phyloP scores from a whole-genome alignment of 352 stramenopile species.

The Globisporangium ultimum region DNA sequence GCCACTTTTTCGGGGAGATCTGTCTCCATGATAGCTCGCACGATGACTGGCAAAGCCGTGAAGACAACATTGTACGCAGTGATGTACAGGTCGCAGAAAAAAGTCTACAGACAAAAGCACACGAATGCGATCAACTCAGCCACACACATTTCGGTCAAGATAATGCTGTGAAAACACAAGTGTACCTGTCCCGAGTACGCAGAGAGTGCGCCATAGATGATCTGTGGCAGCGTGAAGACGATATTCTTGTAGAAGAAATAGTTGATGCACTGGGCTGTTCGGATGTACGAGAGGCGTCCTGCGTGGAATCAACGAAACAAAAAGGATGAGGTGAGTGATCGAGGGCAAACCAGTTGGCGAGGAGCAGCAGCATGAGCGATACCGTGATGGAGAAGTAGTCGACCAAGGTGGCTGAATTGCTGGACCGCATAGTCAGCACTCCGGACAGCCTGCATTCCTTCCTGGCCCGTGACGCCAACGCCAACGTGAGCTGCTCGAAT shows the following conservation, averaged over 20 bases:
- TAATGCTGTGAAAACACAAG: neutral
- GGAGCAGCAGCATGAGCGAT: neutral
- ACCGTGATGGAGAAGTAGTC: conserved; percentile 75
- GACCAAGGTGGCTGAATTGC: conserved; percentile 77
- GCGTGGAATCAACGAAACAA: neutral
- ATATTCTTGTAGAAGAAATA: conserved; percentile 99
- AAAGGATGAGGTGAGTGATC: neutral
- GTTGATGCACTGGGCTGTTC: conserved; percentile 93
- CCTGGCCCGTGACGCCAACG: conserved; percentile 96
- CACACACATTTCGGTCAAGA: neutral
- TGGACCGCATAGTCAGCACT: conserved; percentile 80
- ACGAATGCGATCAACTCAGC: neutral
- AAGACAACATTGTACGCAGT: conserved; percentile 95
- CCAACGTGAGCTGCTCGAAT: conserved; percentile 98
- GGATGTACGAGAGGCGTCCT: conserved; percentile 96
- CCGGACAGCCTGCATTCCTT: conserved; percentile 90
- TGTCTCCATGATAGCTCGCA: conserved; percentile 71
- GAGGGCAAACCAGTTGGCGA: neutral
- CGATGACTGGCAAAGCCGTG: conserved; percentile 88
- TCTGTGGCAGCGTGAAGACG: conserved; percentile 87
- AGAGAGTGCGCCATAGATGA: conserved; percentile 84
- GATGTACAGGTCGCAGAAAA: conserved; percentile 82
- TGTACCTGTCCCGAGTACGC: conserved; percentile 83
- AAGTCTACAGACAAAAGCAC: conserved; percentile 38
- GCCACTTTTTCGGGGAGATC: conserved; percentile 66